Base-by-base conservation (phyloP, 106 monocot species). In the Apostasia ramifera region DNA sequence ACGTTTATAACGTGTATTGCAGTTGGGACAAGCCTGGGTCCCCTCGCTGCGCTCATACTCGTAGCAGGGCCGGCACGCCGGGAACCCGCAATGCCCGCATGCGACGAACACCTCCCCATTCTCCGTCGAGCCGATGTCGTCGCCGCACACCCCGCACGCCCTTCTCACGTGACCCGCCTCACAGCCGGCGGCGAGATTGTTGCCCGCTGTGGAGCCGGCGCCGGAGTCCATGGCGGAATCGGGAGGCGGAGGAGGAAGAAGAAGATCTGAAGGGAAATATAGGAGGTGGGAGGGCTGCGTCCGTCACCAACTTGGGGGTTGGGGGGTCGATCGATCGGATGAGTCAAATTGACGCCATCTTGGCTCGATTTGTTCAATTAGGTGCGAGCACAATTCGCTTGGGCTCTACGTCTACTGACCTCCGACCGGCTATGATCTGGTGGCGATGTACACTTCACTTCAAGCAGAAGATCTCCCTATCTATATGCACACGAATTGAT, bases 41-140 rank as follows among this genome's bases (percentile, higher is more conserved):
- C 78, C 86, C 48, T 86, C 78, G 65, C 76, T 74, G 39, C 85
- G 59, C 74, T 85, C 81, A 40, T 81, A 85, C 75, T 85, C 85
- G 53, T 85, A 85, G 81, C 81, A 85, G 4, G 81, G 75, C n/a
- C 75, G 50, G 75, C 81, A 81, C 3, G 78, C 85, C 1, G 78
- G 81, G 42, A 85, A 81, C 1, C 78, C 75, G 38, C 79, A 86
- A 7, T 79, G 53, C 6, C 70, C 61, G 39, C 82, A 82, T 8
- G 81, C 76, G 6, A 86, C 76, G 46, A 86, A 82, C 54, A 82
- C 41, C 37, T 70, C 76, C 39, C 77, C 81, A 26, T 80, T 69
- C 3, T 64, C 70, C 0, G 68, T 73, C 0, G 47, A 56, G 43
- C 81, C 79, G 1, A 81, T 69, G 40, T 56, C 77, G 38, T 82